These are phyloP conservation scores for Candida multigemmis DNA, from an alignment of 805 yeast species.

Conservation along the genomic window DNA sequence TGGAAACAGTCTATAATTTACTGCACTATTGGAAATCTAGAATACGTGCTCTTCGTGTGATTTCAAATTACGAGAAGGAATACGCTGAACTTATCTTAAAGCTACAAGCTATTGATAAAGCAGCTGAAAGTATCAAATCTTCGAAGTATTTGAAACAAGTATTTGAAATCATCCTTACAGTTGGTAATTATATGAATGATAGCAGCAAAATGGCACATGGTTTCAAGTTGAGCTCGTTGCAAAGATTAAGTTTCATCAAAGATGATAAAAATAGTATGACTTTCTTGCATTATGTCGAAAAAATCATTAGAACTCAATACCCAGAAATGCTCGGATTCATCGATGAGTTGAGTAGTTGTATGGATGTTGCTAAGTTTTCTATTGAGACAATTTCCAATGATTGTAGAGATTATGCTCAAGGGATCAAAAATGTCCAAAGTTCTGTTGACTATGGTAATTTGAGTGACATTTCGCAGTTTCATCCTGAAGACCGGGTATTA, in stretches of 20 bases:
- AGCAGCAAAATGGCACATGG: constrained; percentile 59
- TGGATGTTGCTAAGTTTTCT: constrained; percentile 49
- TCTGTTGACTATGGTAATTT: constrained; percentile 56
- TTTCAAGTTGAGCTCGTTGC: constrained; percentile 60
- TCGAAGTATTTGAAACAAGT: constrained; percentile 50
- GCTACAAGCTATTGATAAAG: constrained; percentile 49
- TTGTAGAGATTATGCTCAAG: constrained; percentile 43
- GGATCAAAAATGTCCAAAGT: constrained; percentile 41
- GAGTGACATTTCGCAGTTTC: constrained; percentile 52
- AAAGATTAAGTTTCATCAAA: constrained; percentile 62
- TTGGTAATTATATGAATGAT: constrained; percentile 79
- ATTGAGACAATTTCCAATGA: constrained; percentile 56
- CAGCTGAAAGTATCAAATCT: constrained; percentile 41
- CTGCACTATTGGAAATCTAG: constrained; percentile 67
- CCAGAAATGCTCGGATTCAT: constrained; percentile 56
- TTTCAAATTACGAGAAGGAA: constrained; percentile 54
- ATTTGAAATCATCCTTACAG: constrained; percentile 56
- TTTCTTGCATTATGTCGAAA: constrained; percentile 68
- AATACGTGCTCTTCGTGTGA: constrained; percentile 49
- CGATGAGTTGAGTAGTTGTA: constrained; percentile 46
- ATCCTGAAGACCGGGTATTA: constrained; percentile 57
- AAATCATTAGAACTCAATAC: constrained; percentile 52
- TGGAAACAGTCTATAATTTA: constrained; percentile 60
- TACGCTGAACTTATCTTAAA: constrained; percentile 52
- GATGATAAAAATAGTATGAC: constrained; percentile 62